These are phyloP conservation scores for Gillenia trifoliata DNA, from an alignment of 306 rosid species.

Conservation along the genomic window DNA sequence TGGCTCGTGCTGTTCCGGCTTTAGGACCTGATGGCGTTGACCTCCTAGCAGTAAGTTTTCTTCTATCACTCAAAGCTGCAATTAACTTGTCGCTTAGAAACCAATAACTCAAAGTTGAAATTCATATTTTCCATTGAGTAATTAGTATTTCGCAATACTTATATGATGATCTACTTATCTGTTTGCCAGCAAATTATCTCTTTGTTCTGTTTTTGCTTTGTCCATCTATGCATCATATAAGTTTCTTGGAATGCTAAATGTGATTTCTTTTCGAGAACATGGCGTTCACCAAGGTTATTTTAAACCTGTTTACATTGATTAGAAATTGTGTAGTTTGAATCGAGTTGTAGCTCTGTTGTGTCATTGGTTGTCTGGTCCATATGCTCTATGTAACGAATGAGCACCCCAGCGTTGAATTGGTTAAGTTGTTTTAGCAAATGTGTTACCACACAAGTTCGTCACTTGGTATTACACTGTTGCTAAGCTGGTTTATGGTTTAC, in stretches of 20 bases:
- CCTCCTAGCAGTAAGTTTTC: conserved; percentile 62
- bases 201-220: neutral
- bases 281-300: neutral
- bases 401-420: neutral
- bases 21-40: conserved; percentile 73
- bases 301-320: neutral
- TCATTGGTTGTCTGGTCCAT: neutral
- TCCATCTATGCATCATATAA: neutral
- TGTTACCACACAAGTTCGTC: neutral
- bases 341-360: neutral
- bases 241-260: neutral
- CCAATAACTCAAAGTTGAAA: too few relatives aligned
- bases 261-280: neutral
- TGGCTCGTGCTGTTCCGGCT: conserved; percentile 72
- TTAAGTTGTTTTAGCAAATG: neutral
- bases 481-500: neutral
- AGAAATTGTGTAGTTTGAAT: neutral
- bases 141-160: neutral
- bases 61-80: neutral
- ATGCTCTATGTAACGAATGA: neutral
- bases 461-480: neutral
- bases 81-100: neutral
- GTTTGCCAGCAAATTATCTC: neutral
- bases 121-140: neutral
- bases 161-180: neutral